Evolutionary conservation across 2,329 filamentous ascomycete species (phyloP).

Genomic region (Orbilia quercus): DNA sequence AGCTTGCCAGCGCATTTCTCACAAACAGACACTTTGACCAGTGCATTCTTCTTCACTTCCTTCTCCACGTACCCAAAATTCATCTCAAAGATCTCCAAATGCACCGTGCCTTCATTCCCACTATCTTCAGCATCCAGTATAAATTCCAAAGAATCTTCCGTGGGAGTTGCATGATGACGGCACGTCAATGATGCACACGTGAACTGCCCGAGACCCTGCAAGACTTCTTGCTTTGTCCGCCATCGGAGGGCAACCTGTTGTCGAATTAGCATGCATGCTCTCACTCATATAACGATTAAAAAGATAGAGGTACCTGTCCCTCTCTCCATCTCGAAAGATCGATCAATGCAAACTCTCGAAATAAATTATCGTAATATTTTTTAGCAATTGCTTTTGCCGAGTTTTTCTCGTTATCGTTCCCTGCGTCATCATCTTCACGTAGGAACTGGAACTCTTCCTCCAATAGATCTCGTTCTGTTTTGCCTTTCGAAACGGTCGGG

Average conservation of each 20-base stretch:
- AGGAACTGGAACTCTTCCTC: conserved; percentile 60
- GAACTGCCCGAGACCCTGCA: conserved; percentile 59
- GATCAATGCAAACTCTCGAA: conserved; percentile 60
- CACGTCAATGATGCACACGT: conserved; percentile 60
- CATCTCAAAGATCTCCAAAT: conserved; percentile 58
- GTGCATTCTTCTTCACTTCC: conserved; percentile 58
- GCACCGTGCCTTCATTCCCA: background rate
- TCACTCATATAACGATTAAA: background rate
- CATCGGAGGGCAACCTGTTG: conserved; percentile 60
- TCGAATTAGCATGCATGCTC: conserved; percentile 8
- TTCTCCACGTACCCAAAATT: conserved; percentile 60
- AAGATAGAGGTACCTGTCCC: conserved; percentile 55
- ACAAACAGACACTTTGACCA: conserved; percentile 60
- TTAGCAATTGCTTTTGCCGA: conserved; percentile 58
- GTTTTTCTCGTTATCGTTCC: conserved; percentile 11
- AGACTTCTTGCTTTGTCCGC: conserved; percentile 60
- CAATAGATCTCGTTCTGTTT: conserved; percentile 60
- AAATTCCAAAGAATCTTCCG: conserved; percentile 46
- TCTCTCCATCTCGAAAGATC: conserved; percentile 59
- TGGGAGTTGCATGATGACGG: conserved; percentile 51
- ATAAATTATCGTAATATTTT: conserved; percentile 60
- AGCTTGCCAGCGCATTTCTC: conserved; percentile 58
- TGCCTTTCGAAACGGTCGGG: conserved; percentile 50
- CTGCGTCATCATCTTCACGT: conserved; percentile 54
- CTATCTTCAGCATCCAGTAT: conserved; percentile 30